Evolutionary conservation across 176 grass and related monocot species (phyloP), one percentile per base, ranked within the genome.

Genomic region (Coix lacrymajobi): DNA sequence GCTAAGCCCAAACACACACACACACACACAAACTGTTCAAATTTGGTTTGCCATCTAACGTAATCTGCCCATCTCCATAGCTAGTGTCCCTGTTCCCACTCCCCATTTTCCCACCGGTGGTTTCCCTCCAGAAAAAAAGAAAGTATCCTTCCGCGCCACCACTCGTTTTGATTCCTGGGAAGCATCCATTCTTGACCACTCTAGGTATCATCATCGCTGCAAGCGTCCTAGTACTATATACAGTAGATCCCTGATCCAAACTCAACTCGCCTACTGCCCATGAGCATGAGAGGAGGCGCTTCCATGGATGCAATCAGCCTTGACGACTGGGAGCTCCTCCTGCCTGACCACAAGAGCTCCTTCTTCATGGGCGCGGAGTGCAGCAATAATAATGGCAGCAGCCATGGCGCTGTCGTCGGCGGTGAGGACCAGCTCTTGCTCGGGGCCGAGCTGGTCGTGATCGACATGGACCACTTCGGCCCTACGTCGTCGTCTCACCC

Each of bases 261-360:
- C 49, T 22, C 49, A 54, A 37, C 44, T 13, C 54, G 40, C 43
- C 56, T 66, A 56, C 54, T 25, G 54, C 54, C 12, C 12, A 62
- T 28, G 60, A 61, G 24, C 49, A 52, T 69, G 52, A 80, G 71
- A 68, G 80, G 86, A 79, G 84, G 62, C 32, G 57, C 22, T 29
- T 37, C 74, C 33, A 85, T 93, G 84, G 79, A 87, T 48, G 32
- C 34, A 1, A 93, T 92, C 80, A 89, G 73, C 84, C 49, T 99
- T 49, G 93, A 94, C 29, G 93, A 96, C 22, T 99, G 97, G 97
- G 97, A 94, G 84, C 28, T 99, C 78, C 32, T 99, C 74, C 85
- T 99, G 60, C 93, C 96, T 37, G 89, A 83, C 75, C 77, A 67
- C 52, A 72, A 56, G 40, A 88, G 64, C 41, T 81, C 40, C 83